Evolutionary conservation across 768 basidiomycete genomes (phyloP).

Genomic region (Mycena alexandri): DNA sequence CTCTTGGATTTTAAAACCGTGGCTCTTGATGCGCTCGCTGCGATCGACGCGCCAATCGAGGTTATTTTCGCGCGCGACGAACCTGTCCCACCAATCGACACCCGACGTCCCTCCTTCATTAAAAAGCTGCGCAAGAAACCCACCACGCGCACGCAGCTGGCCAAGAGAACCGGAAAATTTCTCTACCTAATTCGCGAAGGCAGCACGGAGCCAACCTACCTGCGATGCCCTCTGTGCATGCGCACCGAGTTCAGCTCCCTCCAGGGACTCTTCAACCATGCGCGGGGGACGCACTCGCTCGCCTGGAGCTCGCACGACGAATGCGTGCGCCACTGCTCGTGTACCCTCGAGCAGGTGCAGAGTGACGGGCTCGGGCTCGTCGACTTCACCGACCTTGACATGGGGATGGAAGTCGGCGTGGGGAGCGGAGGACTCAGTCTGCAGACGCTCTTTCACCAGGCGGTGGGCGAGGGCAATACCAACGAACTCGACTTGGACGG

Average conservation of each 20-base stretch:
- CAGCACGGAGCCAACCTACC: constrained; percentile 44
- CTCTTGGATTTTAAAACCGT: constrained; percentile 52
- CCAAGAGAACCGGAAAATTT: constrained; percentile 49
- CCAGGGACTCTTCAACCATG: constrained; percentile 69
- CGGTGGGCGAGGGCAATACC: constrained; percentile 50
- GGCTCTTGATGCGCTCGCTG: constrained; percentile 56
- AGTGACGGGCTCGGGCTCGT: constrained; percentile 37
- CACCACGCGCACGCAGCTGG: constrained; percentile 44
- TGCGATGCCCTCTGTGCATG: constrained; percentile 61
- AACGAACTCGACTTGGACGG: constrained; percentile 23
- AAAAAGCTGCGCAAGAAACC: constrained; percentile 38
- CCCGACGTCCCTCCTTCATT: constrained; percentile 30
- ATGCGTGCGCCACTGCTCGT: constrained; percentile 64
- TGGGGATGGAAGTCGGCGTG: constrained; percentile 59
- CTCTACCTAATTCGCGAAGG: constrained; percentile 54
- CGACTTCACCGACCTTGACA: constrained; percentile 50
- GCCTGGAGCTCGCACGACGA: constrained; percentile 71
- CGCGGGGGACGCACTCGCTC: constrained; percentile 60
- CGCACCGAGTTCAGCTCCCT: constrained; percentile 62
- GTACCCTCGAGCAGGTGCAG: constrained; percentile 33
- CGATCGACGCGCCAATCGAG: constrained; percentile 56
- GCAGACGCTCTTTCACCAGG: constrained; percentile 62
- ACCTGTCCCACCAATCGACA: constrained; percentile 39
- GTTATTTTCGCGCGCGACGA: constrained; percentile 52
- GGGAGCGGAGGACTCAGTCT: constrained; percentile 58